A percentile compares a stretch with the other conserved stretches of the same genome.
Evolutionary conservation across 1,284 basidiomycete genomes (phyloP).

Genomic region (Earliella scabrosa): DNA sequence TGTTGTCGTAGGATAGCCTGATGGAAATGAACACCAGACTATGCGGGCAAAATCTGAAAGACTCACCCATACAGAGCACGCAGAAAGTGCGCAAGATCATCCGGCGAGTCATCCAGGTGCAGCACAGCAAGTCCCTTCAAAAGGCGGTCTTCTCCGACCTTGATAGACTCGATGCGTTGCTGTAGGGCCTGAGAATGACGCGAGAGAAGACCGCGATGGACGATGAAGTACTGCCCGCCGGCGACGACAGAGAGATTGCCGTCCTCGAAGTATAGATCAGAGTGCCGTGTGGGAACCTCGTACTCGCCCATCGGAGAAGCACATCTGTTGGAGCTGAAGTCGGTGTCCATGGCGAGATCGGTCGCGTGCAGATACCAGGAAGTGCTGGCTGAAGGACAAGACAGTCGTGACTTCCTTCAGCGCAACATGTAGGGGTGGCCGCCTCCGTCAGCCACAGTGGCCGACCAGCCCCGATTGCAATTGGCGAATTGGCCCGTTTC

Average conservation of each 20-base stretch:
- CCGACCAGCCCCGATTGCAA: too few species aligned
- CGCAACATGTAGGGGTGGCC: too few species aligned
- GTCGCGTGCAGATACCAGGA: background rate
- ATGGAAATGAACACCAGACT: too few species aligned
- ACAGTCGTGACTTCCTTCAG: too few species aligned
- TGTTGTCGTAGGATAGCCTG: slow-evolving; percentile 40
- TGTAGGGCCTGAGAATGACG: slow-evolving; percentile 60
- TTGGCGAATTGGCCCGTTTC: too few species aligned
- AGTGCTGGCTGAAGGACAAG: too few species aligned
- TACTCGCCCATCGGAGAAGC: slow-evolving; percentile 23
- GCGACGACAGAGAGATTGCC: slow-evolving; percentile 67
- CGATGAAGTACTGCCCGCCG: slow-evolving; percentile 60
- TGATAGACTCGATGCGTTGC: slow-evolving; percentile 29
- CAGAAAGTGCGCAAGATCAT: slow-evolving; percentile 58
- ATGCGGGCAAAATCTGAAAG: slow-evolving; percentile 40
- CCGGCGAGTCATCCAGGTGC: slow-evolving; percentile 52
- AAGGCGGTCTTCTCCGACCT: slow-evolving; percentile 13
- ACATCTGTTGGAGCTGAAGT: slow-evolving; percentile 36
- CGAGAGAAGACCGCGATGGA: slow-evolving; percentile 66
- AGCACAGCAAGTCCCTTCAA: slow-evolving; percentile 61
- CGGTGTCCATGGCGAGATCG: slow-evolving; percentile 16
- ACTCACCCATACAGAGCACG: slow-evolving; percentile 66
- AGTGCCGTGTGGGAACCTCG: slow-evolving; percentile 44
- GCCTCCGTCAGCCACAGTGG: too few species aligned
- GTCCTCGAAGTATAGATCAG: slow-evolving; percentile 65